Evolutionary conservation across 495 filamentous ascomycete genomes (phyloP), one percentile per base, ranked within the genome.

Genomic region (Cudoniella acicularis): DNA sequence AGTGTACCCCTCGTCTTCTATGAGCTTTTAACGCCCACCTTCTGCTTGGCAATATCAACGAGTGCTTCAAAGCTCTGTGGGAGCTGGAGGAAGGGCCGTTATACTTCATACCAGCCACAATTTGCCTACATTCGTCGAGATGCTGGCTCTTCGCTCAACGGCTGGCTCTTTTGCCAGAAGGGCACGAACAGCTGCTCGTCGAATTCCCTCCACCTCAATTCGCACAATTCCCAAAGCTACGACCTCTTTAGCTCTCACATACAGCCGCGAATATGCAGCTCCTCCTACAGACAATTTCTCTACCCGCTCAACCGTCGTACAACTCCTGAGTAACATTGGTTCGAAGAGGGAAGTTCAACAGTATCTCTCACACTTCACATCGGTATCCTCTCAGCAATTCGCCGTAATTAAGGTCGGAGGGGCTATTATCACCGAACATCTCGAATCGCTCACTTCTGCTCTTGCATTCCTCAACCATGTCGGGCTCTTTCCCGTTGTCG

Each of bases 321-420:
- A 96, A 75, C 79, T 97, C 57, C 80, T 98, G 56, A 96, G 91
- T 77, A 96, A 95, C 70, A 94, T 98, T 66, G 92, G 91, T 46
- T 96, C 92, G 49, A 97, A 96, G 82, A 82, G 94, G 52, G 94
- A 98, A 75, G 92, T 96, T 41, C 90, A 98, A 78, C 95, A 98
- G 70, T 98, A 98, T 76, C 86, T 98, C 53, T 95, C 93, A 50
- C 92, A 97, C 70, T 98, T 98, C 80, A 94, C 87, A 56, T 96
- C 92, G 30, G 94, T 97, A 49, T 95, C 93, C 21, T 96, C 90
- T 3, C 93, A 97, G 79, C 91, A 96, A 68, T 98, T 98, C 73
- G 94, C 94, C 64, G 94, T 98, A 52, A 97, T 98, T 73, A 98
- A 98, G 79, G 95, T 98, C 52, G 94, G 94, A 21, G 94, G 94